Base-by-base conservation (phyloP, 73 alveolate species). In the Paramecium sexaurelia region DNA sequence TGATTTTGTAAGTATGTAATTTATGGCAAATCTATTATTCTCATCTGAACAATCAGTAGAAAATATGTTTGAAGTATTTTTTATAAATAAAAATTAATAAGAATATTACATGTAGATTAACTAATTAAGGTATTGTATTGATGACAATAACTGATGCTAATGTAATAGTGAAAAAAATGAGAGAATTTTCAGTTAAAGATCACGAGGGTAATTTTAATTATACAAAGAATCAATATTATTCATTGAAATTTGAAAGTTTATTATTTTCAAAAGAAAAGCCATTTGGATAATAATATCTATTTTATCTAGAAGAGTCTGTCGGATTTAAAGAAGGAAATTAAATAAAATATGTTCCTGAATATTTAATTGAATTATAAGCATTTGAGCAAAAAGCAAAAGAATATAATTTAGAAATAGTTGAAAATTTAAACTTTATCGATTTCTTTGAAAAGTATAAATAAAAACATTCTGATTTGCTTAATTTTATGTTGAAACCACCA, bases 1-100 rank as follows among this genome's bases (percentile, higher is more conserved):
- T n/a, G 87, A 73, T 35, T 32, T 73, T 73, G 87, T 73, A n/a
- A 73, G 87, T 73, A 73, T 73, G 87, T 19, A 73, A 73, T 73
- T 73, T 73, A 73, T 73, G 87, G 87, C 87, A 35, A 73, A 73
- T n/a, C 57, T 73, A 8, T 36, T 73, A 73, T 73, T 73, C 8
- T 73, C 87, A 2, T 73, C 87, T 35, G 66, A 35, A 32, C 15
- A 35, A 32, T 61, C 39, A 7, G 87, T 73, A 9, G 87, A 73
- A 32, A 32, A 73, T 73, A 73, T 73, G 87, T 37, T 73, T 73
- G 87, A 51, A 51, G 67, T 51, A 51, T 51, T 3, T 5, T 35
- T 35, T 4, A 35, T 35, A 2, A 6, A 35, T 35, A 35, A 35
- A 4, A 35, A 35, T n/a, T n/a, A n/a, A 35, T 6, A 47, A 69